These are phyloP conservation scores for Termitomyces sp. DNA, from an alignment of 768 basidiomycete genomes.

Conservation along the genomic window DNA sequence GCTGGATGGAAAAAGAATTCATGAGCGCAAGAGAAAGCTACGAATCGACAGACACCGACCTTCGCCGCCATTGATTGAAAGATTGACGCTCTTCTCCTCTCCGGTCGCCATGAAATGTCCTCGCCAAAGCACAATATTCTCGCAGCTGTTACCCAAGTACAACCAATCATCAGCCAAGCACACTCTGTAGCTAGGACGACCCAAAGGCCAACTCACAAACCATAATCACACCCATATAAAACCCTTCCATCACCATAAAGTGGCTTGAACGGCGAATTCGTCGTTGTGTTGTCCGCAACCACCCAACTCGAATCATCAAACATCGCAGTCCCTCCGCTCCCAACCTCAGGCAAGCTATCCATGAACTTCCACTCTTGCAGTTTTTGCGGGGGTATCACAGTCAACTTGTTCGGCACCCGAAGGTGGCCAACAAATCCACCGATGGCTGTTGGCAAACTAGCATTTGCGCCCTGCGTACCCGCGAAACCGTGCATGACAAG, in stretches of 20 bases:
- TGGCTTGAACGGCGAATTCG: conserved; percentile 67
- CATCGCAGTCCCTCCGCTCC: conserved; percentile 6
- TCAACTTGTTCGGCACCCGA: conserved; percentile 19
- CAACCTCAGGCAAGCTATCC: conserved; percentile 72
- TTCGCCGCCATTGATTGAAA: conserved; percentile 79
- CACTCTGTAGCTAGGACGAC: no score
- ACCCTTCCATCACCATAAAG: conserved; percentile 70
- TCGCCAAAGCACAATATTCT: conserved; percentile 77
- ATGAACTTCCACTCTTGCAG: conserved; percentile 69
- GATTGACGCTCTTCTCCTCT: conserved; percentile 55
- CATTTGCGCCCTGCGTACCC: neutral
- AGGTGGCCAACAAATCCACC: conserved; percentile 50
- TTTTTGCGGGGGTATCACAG: conserved; percentile 36
- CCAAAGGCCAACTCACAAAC: conserved; percentile 49
- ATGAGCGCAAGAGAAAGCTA: neutral
- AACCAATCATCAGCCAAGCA: neutral
- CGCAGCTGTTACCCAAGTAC: conserved; percentile 49
- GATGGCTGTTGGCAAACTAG: conserved; percentile 20
- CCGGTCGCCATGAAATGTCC: conserved; percentile 71
- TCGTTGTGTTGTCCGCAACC: conserved; percentile 63
- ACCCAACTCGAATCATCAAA: conserved; percentile 68
- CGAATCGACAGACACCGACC: conserved; percentile 30
- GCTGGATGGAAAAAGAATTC: conserved; percentile 32
- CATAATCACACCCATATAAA: conserved; percentile 86
- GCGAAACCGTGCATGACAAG: conserved; percentile 28